Percentiles rank a stretch among this genome's conserved stretches.
These are phyloP conservation scores for Pythium pyrilobum DNA, from an alignment of 352 stramenopile genomes.

Conservation along the genomic window DNA sequence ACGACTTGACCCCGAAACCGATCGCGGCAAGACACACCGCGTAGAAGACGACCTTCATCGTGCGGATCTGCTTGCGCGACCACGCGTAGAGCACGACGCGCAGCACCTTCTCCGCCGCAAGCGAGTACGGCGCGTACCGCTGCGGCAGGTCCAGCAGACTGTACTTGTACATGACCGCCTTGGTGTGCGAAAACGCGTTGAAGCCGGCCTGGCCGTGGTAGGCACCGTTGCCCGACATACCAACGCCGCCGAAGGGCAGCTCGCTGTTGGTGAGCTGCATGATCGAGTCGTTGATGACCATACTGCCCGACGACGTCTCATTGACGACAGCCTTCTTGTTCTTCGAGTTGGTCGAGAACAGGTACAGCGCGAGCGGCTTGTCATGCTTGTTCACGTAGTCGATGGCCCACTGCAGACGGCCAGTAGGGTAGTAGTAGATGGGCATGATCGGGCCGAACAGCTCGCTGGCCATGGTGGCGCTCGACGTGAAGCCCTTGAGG, in stretches of 20 bases:
- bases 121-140: conserved; percentile 55
- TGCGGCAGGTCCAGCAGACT: conserved; percentile 45
- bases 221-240: conserved; percentile 64
- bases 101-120: conserved; percentile 28
- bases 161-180: conserved; percentile 68
- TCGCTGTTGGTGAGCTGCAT: conserved; percentile 24
- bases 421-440: conserved; percentile 73
- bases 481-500: conserved; percentile 33
- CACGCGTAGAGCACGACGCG: conserved; percentile 39
- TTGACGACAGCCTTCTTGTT: conserved; percentile 14
- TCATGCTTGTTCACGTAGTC: conserved; percentile 21
- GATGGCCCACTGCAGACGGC: conserved; percentile 20
- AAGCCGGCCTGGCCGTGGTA: conserved; percentile 86
- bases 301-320: conserved; percentile 25
- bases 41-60: conserved; percentile 21
- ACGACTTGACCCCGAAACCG: conserved; percentile 3
- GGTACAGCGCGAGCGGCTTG: conserved; percentile 28
- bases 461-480: conserved; percentile 86
- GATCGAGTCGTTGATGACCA: conserved; percentile 29
- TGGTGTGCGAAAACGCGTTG: conserved; percentile 68
- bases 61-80: conserved; percentile 35
- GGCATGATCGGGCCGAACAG: conserved; percentile 95
- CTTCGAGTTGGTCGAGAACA: conserved; percentile 16
- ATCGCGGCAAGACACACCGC: background rate
- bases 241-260: conserved; percentile 33